Evolutionary conservation across 2,329 filamentous ascomycete species (phyloP).

Genomic region (Colletotrichum sp.): DNA sequence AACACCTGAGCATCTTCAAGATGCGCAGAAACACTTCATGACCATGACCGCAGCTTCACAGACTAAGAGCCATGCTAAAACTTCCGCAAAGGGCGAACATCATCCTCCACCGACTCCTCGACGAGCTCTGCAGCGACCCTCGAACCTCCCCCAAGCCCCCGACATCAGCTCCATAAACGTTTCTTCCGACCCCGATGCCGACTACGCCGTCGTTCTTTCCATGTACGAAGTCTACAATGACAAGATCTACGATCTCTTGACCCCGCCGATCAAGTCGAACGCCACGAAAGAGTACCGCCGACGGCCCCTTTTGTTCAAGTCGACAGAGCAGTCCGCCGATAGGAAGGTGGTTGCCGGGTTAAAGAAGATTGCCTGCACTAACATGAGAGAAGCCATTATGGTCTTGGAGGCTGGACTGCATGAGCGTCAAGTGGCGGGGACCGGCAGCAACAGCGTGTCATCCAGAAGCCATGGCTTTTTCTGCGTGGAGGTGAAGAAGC

Average conservation of each 20-base stretch:
- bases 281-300: conserved; percentile 74
- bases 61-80: conserved; percentile 53
- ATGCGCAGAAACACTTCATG: conserved; percentile 35
- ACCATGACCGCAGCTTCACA: conserved; percentile 23
- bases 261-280: conserved; percentile 62
- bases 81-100: conserved; percentile 52
- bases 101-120: conserved; percentile 61
- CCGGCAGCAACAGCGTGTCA: conserved; percentile 90
- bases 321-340: conserved; percentile 85
- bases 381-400: conserved; percentile 82
- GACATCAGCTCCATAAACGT: conserved; percentile 75
- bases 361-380: conserved; percentile 86
- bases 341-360: conserved; percentile 94
- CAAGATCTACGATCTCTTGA: conserved; percentile 92
- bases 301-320: conserved; percentile 89
- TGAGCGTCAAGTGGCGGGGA: conserved; percentile 87
- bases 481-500: conserved; percentile 92
- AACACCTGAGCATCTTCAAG: background rate
- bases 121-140: conserved; percentile 70
- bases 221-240: conserved; percentile 99
- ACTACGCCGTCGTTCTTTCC: conserved; percentile 88
- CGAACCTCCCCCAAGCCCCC: conserved; percentile 74
- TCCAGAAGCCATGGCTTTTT: conserved; percentile 97
- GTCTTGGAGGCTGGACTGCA: conserved; percentile 89
- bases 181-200: conserved; percentile 69